phyloP scores from a whole-genome alignment of 805 yeast species.

The Jamesozyma jinghongensis region DNA sequence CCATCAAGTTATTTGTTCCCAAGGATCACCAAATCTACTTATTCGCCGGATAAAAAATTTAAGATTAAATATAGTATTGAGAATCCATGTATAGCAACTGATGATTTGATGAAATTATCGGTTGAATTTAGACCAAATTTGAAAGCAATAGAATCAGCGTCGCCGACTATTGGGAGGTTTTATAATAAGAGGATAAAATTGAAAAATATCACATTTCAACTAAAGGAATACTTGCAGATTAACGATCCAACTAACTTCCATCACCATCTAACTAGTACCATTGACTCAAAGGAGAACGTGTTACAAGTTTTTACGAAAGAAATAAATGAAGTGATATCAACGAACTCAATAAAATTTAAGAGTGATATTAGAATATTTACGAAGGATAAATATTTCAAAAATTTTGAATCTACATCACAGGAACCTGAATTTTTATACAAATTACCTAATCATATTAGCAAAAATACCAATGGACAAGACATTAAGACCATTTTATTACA shows the following conservation, averaged over 20 bases:
- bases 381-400: slow-evolving; percentile 22
- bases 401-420: slow-evolving; percentile 28
- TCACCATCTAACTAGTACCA: slow-evolving; percentile 17
- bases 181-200: slow-evolving; percentile 31
- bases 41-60: slow-evolving; percentile 42
- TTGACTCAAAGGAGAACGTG: slow-evolving; percentile 37
- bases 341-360: slow-evolving; percentile 22
- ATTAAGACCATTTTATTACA: slow-evolving; percentile 23
- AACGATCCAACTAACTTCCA: slow-evolving; percentile 31
- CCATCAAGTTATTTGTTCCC: slow-evolving; percentile 51
- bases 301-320: slow-evolving; percentile 25
- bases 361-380: slow-evolving; percentile 21
- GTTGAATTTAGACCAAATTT: slow-evolving; percentile 36
- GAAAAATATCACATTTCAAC: slow-evolving; percentile 38
- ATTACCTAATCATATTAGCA: slow-evolving; percentile 8
- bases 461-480: neutral
- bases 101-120: slow-evolving; percentile 37
- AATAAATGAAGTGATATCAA: slow-evolving; percentile 20
- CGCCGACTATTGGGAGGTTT: slow-evolving; percentile 9
- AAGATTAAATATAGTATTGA: slow-evolving; percentile 40
- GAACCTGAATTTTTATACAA: slow-evolving; percentile 22
- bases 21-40: slow-evolving; percentile 36
- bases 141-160: slow-evolving; percentile 7
- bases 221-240: slow-evolving; percentile 47
- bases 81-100: slow-evolving; percentile 49